Evolutionary conservation across 768 basidiomycete genomes (phyloP).

Genomic region (Termitomyces sp.): DNA sequence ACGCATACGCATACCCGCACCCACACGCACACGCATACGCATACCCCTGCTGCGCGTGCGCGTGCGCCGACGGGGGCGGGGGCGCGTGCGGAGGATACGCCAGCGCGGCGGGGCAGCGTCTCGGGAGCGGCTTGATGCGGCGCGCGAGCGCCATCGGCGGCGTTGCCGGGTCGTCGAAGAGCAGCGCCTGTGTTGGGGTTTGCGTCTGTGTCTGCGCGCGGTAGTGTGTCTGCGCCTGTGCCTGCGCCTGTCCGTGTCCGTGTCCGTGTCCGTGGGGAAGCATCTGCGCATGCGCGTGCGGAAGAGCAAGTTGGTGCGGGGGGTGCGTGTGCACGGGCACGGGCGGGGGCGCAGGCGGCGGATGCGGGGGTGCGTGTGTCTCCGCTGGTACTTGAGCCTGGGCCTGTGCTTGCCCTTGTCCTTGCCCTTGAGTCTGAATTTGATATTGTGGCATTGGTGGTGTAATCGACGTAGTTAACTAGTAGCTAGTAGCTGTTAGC

Average conservation of each 20-base stretch:
- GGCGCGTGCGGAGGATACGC: too few species aligned
- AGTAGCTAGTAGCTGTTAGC: too few species aligned
- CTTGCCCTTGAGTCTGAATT: background rate
- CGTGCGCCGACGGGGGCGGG: constrained; percentile 12
- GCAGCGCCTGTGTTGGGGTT: background rate
- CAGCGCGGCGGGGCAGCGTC: constrained; percentile 29
- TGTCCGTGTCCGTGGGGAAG: too few species aligned
- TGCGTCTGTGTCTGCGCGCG: background rate
- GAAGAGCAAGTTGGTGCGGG: too few species aligned
- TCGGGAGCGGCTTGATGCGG: constrained; percentile 60
- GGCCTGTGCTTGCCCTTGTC: too few species aligned
- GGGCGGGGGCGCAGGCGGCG: background rate
- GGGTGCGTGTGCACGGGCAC: background rate
- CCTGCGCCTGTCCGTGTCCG: background rate
- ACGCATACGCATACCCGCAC: background rate
- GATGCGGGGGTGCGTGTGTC: background rate
- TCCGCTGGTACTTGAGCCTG: too few species aligned
- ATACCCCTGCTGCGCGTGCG: too few species aligned
- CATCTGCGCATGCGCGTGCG: background rate
- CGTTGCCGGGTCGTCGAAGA: constrained; percentile 20
- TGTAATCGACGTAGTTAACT: too few species aligned
- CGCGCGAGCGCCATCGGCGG: constrained; percentile 40
- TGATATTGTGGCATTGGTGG: too few species aligned
- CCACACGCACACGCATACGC: background rate
- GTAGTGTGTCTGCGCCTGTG: too few species aligned